phyloP scores from a whole-genome alignment of 129 eudicot genomes.

The Deinandra increscens region DNA sequence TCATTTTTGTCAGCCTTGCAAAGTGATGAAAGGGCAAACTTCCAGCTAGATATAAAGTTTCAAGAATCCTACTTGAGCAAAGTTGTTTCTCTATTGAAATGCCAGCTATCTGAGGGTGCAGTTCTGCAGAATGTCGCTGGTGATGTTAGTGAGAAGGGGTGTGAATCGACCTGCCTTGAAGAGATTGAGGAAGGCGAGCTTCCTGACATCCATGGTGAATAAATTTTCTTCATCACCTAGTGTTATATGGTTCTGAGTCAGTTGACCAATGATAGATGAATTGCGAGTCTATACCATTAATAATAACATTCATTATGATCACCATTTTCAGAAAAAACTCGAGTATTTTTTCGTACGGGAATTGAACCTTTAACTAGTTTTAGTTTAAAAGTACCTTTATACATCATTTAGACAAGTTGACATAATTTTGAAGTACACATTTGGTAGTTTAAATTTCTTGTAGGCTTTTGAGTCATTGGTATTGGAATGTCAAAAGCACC shows the following conservation, averaged over 20 bases:
- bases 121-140: slow-evolving; percentile 41
- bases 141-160: slow-evolving; percentile 28
- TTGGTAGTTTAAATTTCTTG: not conserved
- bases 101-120: slow-evolving; percentile 90
- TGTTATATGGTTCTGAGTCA: slow-evolving; percentile 7
- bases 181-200: slow-evolving; percentile 99
- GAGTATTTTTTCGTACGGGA: not conserved
- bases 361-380: not conserved
- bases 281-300: not conserved
- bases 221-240: slow-evolving; percentile 9
- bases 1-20: slow-evolving; percentile 89
- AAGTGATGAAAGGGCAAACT: slow-evolving; percentile 93
- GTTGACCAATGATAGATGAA: slow-evolving; percentile 15
- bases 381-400: not conserved
- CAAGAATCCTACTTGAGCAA: slow-evolving; percentile 91
- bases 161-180: slow-evolving; percentile 34
- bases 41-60: slow-evolving; percentile 95
- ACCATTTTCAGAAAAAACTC: not conserved
- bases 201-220: slow-evolving; percentile 77
- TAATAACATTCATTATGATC: not conserved
- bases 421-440: not conserved
- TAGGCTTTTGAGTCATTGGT: not conserved
- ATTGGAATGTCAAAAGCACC: not conserved
- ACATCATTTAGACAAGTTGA: not conserved
- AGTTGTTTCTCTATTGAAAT: slow-evolving; percentile 85